A percentile compares a stretch with the other conserved stretches of the same genome.
These are phyloP conservation scores for Chaetomium fimeti DNA, from an alignment of 495 filamentous ascomycete species.

Conservation along the genomic window DNA sequence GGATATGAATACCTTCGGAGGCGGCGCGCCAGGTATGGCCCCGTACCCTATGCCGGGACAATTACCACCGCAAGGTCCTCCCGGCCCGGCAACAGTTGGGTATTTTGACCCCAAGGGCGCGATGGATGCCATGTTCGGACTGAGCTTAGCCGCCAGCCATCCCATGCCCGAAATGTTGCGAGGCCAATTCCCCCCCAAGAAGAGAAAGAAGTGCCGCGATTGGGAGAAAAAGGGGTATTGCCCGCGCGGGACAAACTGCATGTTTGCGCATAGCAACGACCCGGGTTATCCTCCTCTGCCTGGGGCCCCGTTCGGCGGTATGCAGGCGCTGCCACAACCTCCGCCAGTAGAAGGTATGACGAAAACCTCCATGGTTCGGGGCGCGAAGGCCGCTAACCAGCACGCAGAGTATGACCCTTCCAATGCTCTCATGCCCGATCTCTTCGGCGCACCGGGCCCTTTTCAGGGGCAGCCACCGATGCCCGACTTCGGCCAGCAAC, in stretches of 20 bases:
- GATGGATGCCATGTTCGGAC: slow-evolving; percentile 59
- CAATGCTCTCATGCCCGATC: slow-evolving; percentile 46
- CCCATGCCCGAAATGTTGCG: slow-evolving; percentile 55
- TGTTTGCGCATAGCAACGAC: slow-evolving; percentile 70
- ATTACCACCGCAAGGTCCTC: slow-evolving; percentile 1
- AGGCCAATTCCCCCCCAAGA: slow-evolving; percentile 40
- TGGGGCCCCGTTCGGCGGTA: neutral
- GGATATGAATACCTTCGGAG: slow-evolving; percentile 28
- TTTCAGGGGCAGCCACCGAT: slow-evolving; percentile 12
- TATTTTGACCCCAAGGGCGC: slow-evolving; percentile 61
- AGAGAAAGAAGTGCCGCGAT: slow-evolving; percentile 69
- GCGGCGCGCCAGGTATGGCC: slow-evolving; percentile 6
- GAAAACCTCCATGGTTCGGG: neutral
- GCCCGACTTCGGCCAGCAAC: slow-evolving; percentile 11
- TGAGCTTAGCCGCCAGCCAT: slow-evolving; percentile 41
- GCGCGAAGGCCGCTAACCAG: slow-evolving; percentile 19
- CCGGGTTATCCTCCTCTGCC: slow-evolving; percentile 20
- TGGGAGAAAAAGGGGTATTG: slow-evolving; percentile 90
- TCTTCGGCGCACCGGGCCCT: slow-evolving; percentile 7
- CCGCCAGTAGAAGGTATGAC: slow-evolving; percentile 38
- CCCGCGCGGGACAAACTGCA: slow-evolving; percentile 66
- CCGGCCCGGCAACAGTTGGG: slow-evolving; percentile 10
- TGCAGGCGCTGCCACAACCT: slow-evolving; percentile 17
- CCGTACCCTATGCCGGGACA: slow-evolving; percentile 15
- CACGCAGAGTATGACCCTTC: slow-evolving; percentile 80